Conservation (phyloP, 352 stramenopile genomes). For the Phytophthora parvispora region DNA sequence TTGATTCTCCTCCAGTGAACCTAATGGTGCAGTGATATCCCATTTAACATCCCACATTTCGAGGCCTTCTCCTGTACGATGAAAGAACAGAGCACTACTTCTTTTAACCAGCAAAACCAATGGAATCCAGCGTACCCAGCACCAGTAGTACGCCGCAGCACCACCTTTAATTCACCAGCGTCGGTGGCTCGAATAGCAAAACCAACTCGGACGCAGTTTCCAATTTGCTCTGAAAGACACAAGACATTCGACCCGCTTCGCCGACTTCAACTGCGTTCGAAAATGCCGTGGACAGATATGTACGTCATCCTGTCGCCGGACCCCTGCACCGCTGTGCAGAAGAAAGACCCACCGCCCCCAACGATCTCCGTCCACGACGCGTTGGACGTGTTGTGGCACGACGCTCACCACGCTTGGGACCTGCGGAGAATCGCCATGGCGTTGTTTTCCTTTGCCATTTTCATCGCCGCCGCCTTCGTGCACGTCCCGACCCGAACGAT, state of each 20-base stretch:
- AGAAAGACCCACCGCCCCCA: neutral
- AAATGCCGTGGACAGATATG: slow-evolving; percentile 9
- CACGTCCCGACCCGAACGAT: slow-evolving; percentile 40
- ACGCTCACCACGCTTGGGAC: slow-evolving; percentile 38
- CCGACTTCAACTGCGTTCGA: neutral
- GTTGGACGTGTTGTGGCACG: slow-evolving; percentile 38
- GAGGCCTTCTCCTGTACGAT: neutral
- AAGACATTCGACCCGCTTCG: neutral
- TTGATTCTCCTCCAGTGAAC: no score
- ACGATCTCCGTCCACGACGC: slow-evolving; percentile 27
- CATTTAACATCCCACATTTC: neutral
- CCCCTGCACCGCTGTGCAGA: neutral
- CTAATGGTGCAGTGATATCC: neutral
- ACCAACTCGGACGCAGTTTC: slow-evolving; percentile 1
- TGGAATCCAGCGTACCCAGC: neutral
- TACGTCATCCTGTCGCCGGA: slow-evolving; percentile 7
- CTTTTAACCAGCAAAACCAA: neutral
- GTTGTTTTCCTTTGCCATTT: slow-evolving; percentile 43
- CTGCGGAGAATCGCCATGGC: slow-evolving; percentile 33
- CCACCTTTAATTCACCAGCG: no score
- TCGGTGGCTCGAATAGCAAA: neutral
- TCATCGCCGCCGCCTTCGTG: slow-evolving; percentile 46
- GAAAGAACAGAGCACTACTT: no score
- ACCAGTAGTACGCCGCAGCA: neutral
- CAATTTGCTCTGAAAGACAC: neutral